A percentile compares a stretch with the other conserved stretches of the same genome.
phyloP scores from a whole-genome alignment of 106 monocot species.

The Dactylorhiza incarnata region DNA sequence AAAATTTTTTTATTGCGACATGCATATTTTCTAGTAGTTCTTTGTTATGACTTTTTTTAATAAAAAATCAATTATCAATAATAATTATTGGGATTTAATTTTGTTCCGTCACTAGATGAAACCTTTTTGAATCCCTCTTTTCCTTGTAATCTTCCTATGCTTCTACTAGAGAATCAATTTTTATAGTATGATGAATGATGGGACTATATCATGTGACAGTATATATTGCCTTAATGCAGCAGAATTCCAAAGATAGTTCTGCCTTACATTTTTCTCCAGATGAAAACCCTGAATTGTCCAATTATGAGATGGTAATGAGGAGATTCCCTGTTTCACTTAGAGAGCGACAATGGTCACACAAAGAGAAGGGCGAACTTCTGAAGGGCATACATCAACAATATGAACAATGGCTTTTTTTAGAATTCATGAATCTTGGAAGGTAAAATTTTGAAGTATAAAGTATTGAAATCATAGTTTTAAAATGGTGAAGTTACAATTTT shows the following conservation, averaged over 20 bases:
- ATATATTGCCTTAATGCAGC: slow-evolving; percentile 19
- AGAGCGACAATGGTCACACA: slow-evolving; percentile 46
- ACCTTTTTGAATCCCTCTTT: neutral
- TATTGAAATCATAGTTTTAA: neutral
- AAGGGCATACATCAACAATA: slow-evolving; percentile 90
- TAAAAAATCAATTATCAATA: neutral
- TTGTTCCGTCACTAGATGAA: neutral
- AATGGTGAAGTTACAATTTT: neutral
- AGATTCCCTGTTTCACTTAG: slow-evolving; percentile 43
- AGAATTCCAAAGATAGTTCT: slow-evolving; percentile 17
- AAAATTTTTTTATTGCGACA: neutral
- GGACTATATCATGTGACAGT: neutral
- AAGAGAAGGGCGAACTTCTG: slow-evolving; percentile 59
- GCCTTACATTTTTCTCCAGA: slow-evolving; percentile 47
- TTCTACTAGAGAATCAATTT: neutral
- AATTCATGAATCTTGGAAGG: slow-evolving; percentile 51
- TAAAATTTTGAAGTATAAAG: slow-evolving; percentile 7
- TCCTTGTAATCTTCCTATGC: neutral
- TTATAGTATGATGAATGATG: neutral
- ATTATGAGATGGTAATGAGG: slow-evolving; percentile 41
- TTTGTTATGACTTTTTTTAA: neutral
- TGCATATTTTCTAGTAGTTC: neutral
- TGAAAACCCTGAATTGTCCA: slow-evolving; percentile 61
- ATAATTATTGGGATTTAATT: neutral
- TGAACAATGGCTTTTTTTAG: slow-evolving; percentile 63